Evolutionary conservation across 768 basidiomycete genomes (phyloP), one percentile per base, ranked within the genome.

Genomic region (Porpolomopsis calyptriformis): DNA sequence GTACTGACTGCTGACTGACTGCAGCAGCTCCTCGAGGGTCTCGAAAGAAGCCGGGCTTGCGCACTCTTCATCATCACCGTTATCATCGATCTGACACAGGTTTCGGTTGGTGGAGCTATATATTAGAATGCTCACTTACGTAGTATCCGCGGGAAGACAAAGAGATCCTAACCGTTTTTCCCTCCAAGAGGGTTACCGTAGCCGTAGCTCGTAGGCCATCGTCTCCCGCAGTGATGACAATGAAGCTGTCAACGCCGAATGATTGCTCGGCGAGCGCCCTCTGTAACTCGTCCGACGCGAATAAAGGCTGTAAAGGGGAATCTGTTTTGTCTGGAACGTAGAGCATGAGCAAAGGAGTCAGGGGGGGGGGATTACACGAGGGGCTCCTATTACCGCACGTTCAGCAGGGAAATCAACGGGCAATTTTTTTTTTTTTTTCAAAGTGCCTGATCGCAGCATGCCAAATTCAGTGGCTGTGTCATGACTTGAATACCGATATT

Each of bases 1-100:
- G 54, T 79, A 85, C 52, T 70, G 58, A n/a, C 70, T 66, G 57
- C 83, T 85, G 43, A 67, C 55, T 12, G 70, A 64, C 41, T 67
- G 66, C 26, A 86, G 66, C 22, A 85, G 65, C 24, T 65, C 67
- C 40, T 84, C 83, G 16, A 84, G 55, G 16, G 71, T 73, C 60
- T 86, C 83, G 47, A 73, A 77, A 7, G 60, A 59, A 47, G n/a
- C n/a, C n/a, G n/a, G n/a, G n/a, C n/a, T n/a, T n/a, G n/a, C n/a
- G n/a, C n/a, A n/a, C n/a, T n/a, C n/a, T n/a, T n/a, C n/a, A n/a
- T n/a, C 38, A 31, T 31, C 29, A 31, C 7, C 29, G 14, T 31
- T 7, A 7, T 31, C 29, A 31, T 7, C 14, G 29, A 31, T 31
- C 7, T 14, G 29, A 31, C 29, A 7, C 29, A 31, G 29, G 7